Percentiles rank a stretch among this genome's conserved stretches.
These are phyloP conservation scores for Hyaloperonospora arabidopsidis DNA, from an alignment of 352 stramenopile species.

Conservation along the genomic window DNA sequence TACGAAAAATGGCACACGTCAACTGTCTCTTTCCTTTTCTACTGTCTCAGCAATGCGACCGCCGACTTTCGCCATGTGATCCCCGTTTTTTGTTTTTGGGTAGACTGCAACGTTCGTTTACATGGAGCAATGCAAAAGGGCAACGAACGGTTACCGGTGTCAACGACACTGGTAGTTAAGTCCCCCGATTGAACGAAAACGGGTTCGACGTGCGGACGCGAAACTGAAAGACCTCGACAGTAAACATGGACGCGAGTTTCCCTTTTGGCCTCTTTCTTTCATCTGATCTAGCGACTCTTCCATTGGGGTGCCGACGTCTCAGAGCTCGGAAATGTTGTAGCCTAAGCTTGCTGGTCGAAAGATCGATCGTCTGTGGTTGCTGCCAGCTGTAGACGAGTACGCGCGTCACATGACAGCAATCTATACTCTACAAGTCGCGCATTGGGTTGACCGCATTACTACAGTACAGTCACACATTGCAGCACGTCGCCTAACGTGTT, in stretches of 20 bases:
- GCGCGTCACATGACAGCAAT: conserved; percentile 6
- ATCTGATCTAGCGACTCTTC: too few relatives aligned
- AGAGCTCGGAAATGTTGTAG: conserved; percentile 8
- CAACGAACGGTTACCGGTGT: too few relatives aligned
- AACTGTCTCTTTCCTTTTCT: conserved; percentile 15
- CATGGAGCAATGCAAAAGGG: too few relatives aligned
- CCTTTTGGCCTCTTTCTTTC: conserved; percentile 5
- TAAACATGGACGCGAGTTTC: conserved; percentile 11
- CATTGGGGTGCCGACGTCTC: conserved; percentile 5
- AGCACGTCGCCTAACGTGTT: background rate
- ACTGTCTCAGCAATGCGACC: conserved; percentile 2
- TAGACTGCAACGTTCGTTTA: too few relatives aligned
- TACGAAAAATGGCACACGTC: conserved; percentile 22
- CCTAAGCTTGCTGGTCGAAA: background rate
- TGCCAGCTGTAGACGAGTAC: too few relatives aligned
- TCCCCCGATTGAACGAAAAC: too few relatives aligned
- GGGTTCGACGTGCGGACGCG: too few relatives aligned
- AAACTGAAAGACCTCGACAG: too few relatives aligned
- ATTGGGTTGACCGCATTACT: too few relatives aligned
- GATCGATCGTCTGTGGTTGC: background rate
- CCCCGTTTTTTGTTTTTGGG: too few relatives aligned
- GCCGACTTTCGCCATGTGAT: background rate
- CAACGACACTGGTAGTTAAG: too few relatives aligned
- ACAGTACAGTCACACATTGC: too few relatives aligned
- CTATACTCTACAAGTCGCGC: background rate